Percentiles rank a stretch among this genome's conserved stretches.
Conservation (phyloP, 2,329 filamentous ascomycete species). For the Alternaria sp. region DNA sequence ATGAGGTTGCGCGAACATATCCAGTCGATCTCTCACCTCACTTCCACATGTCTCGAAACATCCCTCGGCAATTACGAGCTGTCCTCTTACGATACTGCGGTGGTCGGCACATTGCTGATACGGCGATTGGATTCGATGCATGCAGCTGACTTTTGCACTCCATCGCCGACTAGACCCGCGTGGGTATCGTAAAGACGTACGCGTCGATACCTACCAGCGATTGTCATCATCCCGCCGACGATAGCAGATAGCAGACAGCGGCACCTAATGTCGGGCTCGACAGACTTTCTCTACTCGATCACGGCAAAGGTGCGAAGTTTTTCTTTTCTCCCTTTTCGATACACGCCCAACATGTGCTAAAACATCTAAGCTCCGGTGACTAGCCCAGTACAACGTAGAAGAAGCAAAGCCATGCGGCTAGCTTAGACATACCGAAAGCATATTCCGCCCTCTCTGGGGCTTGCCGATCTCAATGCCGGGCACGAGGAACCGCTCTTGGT, state of each 20-base stretch:
- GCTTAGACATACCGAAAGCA: neutral
- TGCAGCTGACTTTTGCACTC: neutral
- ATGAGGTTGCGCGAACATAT: neutral
- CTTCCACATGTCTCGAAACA: neutral
- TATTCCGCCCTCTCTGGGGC: neutral
- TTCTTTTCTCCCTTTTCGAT: neutral
- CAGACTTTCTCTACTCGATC: neutral
- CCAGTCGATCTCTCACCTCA: neutral
- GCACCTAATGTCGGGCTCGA: constrained; percentile 1
- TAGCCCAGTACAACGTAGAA: constrained; percentile 4
- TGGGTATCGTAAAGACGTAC: neutral
- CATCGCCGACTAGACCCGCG: neutral
- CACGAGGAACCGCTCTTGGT: neutral
- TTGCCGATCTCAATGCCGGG: constrained; percentile 1
- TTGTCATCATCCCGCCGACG: neutral
- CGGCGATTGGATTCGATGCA: constrained; percentile 1
- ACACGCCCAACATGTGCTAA: constrained; percentile 3
- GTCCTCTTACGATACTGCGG: neutral
- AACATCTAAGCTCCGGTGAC: neutral
- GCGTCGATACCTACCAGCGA: neutral
- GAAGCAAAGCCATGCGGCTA: constrained; percentile 8
- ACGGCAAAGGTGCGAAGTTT: neutral
- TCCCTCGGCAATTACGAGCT: neutral
- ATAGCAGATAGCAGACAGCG: constrained; percentile 6
- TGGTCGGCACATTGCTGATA: neutral